Percentiles rank a stretch among this genome's conserved stretches.
These are phyloP conservation scores for Boletus pseudopeckii DNA, from an alignment of 768 basidiomycete species.

Conservation along the genomic window DNA sequence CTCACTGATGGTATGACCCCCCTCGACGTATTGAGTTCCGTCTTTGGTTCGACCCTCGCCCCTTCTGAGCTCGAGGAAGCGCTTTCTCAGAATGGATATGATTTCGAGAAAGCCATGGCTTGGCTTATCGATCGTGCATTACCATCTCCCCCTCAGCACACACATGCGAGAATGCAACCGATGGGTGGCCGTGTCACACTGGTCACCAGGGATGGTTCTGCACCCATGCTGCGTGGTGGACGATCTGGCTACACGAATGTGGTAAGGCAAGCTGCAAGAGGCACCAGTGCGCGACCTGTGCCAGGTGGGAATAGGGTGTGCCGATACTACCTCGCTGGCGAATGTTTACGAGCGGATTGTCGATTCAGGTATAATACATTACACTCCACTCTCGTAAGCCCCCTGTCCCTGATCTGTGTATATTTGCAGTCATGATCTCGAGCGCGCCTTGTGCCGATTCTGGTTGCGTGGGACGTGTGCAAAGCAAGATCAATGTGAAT, in stretches of 20 bases:
- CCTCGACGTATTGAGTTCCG: constrained; percentile 90
- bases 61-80: constrained; percentile 94
- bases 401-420: constrained; percentile 12
- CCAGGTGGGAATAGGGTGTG: constrained; percentile 73
- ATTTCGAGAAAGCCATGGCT: constrained; percentile 95
- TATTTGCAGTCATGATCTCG: constrained; percentile 78
- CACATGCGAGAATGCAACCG: constrained; percentile 48
- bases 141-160: constrained; percentile 40
- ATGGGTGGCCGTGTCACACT: constrained; percentile 68
- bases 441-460: constrained; percentile 92
- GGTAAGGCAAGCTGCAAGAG: constrained; percentile 19
- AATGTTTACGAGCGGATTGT: constrained; percentile 94
- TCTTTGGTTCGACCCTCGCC: constrained; percentile 88
- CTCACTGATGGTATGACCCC: constrained; percentile 95
- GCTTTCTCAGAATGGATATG: constrained; percentile 80
- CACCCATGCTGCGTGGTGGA: constrained; percentile 38
- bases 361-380: constrained; percentile 77
- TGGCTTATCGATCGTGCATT: constrained; percentile 80
- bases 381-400: background rate
- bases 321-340: constrained; percentile 94
- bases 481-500: constrained; percentile 95
- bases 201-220: constrained; percentile 53
- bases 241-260: constrained; percentile 36
- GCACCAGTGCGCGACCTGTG: constrained; percentile 32
- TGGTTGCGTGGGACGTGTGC: constrained; percentile 98